phyloP scores from a whole-genome alignment of 2,329 filamentous ascomycete genomes.

The Claviceps monticola region DNA sequence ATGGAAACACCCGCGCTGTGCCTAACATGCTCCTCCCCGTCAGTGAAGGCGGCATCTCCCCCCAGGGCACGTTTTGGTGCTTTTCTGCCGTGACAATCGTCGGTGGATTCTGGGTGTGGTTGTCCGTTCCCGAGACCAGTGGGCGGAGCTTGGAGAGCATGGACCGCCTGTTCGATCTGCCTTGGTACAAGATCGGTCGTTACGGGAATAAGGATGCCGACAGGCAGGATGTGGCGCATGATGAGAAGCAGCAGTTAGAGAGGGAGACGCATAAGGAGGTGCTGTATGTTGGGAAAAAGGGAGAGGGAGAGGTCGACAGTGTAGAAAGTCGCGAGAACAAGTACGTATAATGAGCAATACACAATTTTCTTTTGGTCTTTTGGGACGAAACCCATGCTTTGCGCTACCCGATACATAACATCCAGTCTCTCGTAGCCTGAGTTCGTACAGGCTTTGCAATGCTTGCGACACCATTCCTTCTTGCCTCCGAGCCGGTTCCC shows the following conservation, averaged over 20 bases:
- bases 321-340: neutral
- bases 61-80: conserved; percentile 63
- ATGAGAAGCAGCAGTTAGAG: conserved; percentile 29
- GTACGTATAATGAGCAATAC: no score
- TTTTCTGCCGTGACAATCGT: conserved; percentile 55
- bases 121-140: conserved; percentile 59
- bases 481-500: no score
- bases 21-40: conserved; percentile 54
- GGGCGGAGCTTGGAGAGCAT: conserved; percentile 55
- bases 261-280: conserved; percentile 17
- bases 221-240: conserved; percentile 25
- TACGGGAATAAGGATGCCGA: conserved; percentile 39
- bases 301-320: neutral
- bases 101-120: conserved; percentile 56
- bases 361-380: no score
- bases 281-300: conserved; percentile 23
- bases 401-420: no score
- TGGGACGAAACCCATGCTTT: no score
- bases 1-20: conserved; percentile 61
- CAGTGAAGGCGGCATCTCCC: conserved; percentile 32
- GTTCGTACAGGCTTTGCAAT: no score
- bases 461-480: no score
- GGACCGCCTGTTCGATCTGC: conserved; percentile 56
- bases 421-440: no score
- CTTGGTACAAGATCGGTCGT: conserved; percentile 61